phyloP scores from a whole-genome alignment of 2,329 filamentous ascomycete species.

The Pseudopithomyces chartarum region DNA sequence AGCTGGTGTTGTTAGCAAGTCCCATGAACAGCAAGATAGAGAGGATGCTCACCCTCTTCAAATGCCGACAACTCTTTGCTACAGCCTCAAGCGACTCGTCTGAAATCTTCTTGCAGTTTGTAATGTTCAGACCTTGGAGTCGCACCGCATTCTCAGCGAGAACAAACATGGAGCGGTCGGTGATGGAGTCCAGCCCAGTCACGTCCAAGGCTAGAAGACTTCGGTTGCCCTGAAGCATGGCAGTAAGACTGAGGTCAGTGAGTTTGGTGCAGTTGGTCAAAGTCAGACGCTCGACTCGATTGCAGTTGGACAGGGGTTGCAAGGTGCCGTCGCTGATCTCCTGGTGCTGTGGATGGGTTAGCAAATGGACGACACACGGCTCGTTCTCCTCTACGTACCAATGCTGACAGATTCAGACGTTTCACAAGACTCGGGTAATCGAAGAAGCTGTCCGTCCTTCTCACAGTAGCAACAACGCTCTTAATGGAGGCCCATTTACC shows the following conservation, averaged over 20 bases:
- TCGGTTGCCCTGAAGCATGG: conserved; percentile 77
- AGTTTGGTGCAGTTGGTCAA: conserved; percentile 86
- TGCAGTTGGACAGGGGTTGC: conserved; percentile 79
- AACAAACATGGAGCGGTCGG: conserved; percentile 76
- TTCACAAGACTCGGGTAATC: conserved; percentile 89
- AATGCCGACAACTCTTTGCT: conserved; percentile 79
- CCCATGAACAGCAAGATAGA: neutral
- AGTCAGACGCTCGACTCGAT: conserved; percentile 88
- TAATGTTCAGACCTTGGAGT: conserved; percentile 91
- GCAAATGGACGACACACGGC: neutral
- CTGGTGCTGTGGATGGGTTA: conserved; percentile 49
- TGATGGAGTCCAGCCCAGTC: conserved; percentile 78
- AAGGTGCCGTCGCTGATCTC: conserved; percentile 90
- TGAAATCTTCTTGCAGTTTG: conserved; percentile 80
- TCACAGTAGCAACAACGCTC: conserved; percentile 79
- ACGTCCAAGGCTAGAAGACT: conserved; percentile 89
- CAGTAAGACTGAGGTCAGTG: conserved; percentile 81
- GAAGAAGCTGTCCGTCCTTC: conserved; percentile 77
- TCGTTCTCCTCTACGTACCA: conserved; percentile 44
- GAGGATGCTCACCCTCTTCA: conserved; percentile 73
- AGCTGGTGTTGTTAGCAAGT: conserved; percentile 60
- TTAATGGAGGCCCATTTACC: conserved; percentile 82
- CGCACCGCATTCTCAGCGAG: conserved; percentile 82
- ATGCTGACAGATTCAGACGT: conserved; percentile 82
- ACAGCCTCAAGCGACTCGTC: conserved; percentile 83